A percentile compares a stretch with the other conserved stretches of the same genome.
Conservation (phyloP, 495 filamentous ascomycete species). For the Daldinia grandis region DNA sequence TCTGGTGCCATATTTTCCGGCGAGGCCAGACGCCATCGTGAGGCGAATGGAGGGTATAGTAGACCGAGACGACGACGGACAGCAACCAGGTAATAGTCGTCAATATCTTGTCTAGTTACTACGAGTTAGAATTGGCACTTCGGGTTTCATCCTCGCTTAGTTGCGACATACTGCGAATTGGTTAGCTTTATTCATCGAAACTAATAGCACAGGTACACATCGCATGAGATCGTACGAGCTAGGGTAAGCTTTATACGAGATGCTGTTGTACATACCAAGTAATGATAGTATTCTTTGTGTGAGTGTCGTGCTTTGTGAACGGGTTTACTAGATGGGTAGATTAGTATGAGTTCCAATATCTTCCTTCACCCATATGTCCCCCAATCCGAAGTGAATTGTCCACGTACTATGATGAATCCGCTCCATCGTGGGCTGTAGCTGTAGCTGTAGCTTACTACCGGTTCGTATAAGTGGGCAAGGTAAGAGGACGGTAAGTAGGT, state of each 20-base stretch:
- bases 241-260: not conserved
- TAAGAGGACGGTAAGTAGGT: conserved; percentile 2
- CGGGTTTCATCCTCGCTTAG: not conserved
- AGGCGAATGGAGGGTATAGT: conserved; percentile 71
- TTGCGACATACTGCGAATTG: conserved; percentile 15
- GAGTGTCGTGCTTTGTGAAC: conserved; percentile 70
- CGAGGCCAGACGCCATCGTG: conserved; percentile 64
- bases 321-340: conserved; percentile 64
- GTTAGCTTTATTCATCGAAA: conserved; percentile 6
- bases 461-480: not conserved
- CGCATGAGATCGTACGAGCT: not conserved
- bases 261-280: conserved; percentile 39
- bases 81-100: conserved; percentile 77
- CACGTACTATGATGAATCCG: conserved; percentile 52
- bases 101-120: conserved; percentile 68
- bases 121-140: conserved; percentile 43
- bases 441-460: not conserved
- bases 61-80: conserved; percentile 70
- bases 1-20: conserved; percentile 73
- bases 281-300: conserved; percentile 58
- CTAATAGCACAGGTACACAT: not conserved
- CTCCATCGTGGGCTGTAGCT: conserved; percentile 53
- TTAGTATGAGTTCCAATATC: conserved; percentile 10
- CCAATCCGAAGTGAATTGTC: not conserved
- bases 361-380: not conserved